Percentiles rank a stretch among this genome's conserved stretches.
Evolutionary conservation across 106 monocot species (phyloP).

Genomic region (Gastrodia elata): DNA sequence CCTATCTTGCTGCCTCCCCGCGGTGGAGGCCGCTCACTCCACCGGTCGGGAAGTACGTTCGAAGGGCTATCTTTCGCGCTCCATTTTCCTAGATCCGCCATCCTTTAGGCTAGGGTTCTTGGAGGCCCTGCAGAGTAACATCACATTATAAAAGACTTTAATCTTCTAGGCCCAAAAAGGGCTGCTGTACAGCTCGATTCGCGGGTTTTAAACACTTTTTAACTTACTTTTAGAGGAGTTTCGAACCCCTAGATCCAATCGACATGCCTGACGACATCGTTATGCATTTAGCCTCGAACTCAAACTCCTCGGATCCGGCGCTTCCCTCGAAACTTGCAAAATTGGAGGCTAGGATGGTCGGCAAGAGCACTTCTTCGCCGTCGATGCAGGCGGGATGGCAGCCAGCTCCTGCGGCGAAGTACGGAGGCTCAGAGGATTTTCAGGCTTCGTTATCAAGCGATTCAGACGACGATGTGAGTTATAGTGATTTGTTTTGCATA

Average conservation of each 20-base stretch:
- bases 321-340: conserved; percentile 84
- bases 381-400: conserved; percentile 23
- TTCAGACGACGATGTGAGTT: conserved; percentile 91
- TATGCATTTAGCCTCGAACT: conserved; percentile 85
- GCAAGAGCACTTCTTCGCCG: conserved; percentile 63
- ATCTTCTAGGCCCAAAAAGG: background rate
- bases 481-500: conserved; percentile 1
- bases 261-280: conserved; percentile 79
- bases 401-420: conserved; percentile 19
- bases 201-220: background rate
- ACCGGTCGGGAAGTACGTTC: too few relatives aligned
- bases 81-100: background rate
- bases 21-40: too few relatives aligned
- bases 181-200: background rate
- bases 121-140: too few relatives aligned
- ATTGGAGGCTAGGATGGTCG: conserved; percentile 89
- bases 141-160: background rate
- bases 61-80: too few relatives aligned
- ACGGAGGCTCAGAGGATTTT: conserved; percentile 44
- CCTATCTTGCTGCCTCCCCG: too few relatives aligned
- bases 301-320: conserved; percentile 79
- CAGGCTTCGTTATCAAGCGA: conserved; percentile 48
- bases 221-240: conserved; percentile 1
- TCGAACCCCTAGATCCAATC: conserved; percentile 3
- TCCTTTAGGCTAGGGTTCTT: background rate